A percentile compares a stretch with the other conserved stretches of the same genome.
Evolutionary conservation across 441 rosid species (phyloP).

Genomic region (Melastoma candidum): DNA sequence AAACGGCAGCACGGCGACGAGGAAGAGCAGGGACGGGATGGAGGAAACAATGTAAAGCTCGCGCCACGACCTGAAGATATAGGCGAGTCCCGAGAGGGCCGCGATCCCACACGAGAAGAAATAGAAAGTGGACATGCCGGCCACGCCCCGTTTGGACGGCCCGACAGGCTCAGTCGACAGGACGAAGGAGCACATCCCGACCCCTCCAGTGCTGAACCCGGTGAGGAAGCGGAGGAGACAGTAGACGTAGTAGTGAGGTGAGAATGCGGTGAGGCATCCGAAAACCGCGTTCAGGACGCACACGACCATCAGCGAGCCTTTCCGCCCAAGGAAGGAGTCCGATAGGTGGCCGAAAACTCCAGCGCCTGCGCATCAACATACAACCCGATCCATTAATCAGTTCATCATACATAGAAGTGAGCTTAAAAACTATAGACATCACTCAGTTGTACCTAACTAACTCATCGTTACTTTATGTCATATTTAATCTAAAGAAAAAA

Average conservation of each 20-base stretch:
- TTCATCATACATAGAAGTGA: too few relatives aligned
- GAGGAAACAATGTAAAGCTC: slow-evolving; percentile 66
- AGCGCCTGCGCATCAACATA: slow-evolving; percentile 44
- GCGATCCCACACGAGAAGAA: slow-evolving; percentile 81
- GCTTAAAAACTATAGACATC: too few relatives aligned
- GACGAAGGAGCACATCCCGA: slow-evolving; percentile 74
- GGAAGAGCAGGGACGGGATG: slow-evolving; percentile 59
- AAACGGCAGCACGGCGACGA: slow-evolving; percentile 53
- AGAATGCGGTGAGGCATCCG: slow-evolving; percentile 59
- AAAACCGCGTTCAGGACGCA: slow-evolving; percentile 61
- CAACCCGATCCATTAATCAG: too few relatives aligned
- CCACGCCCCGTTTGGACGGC: slow-evolving; percentile 68
- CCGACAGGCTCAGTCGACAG: slow-evolving; percentile 83
- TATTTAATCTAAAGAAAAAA: too few relatives aligned
- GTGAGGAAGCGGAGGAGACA: slow-evolving; percentile 58
- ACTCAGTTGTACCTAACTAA: too few relatives aligned
- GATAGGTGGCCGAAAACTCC: slow-evolving; percentile 88
- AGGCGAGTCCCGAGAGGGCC: slow-evolving; percentile 55
- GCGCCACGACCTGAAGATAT: slow-evolving; percentile 61
- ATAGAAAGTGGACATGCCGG: slow-evolving; percentile 94
- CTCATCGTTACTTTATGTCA: too few relatives aligned
- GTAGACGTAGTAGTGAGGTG: slow-evolving; percentile 62
- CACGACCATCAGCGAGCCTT: slow-evolving; percentile 71
- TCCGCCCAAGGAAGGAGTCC: slow-evolving; percentile 79
- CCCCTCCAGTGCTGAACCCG: slow-evolving; percentile 90